A percentile compares a stretch with the other conserved stretches of the same genome.
Evolutionary conservation across 805 yeast genomes (phyloP).

Genomic region (Jamesozyma lodderae): DNA sequence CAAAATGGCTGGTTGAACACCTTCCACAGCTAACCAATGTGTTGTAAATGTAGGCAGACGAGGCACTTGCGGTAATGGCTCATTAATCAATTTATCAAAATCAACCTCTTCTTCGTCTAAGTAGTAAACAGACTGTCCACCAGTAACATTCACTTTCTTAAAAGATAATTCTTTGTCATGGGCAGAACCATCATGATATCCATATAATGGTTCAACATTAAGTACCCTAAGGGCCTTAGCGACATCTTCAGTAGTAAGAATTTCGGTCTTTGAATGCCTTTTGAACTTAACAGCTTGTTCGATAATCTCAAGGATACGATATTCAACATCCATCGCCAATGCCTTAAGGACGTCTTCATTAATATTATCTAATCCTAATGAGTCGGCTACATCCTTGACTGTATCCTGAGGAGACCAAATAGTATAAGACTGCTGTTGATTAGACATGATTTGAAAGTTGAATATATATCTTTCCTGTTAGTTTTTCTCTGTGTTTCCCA

Average conservation of each 20-base stretch:
- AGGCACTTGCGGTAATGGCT: constrained; percentile 92
- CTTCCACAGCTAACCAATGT: constrained; percentile 96
- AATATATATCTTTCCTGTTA: not conserved
- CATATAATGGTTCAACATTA: constrained; percentile 90
- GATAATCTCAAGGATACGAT: constrained; percentile 86
- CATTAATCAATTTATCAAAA: constrained; percentile 85
- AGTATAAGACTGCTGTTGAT: constrained; percentile 55
- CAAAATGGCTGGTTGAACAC: constrained; percentile 95
- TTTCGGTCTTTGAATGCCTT: constrained; percentile 84
- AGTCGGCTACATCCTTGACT: constrained; percentile 91
- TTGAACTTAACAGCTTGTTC: constrained; percentile 95
- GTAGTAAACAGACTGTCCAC: constrained; percentile 89
- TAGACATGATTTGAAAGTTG: constrained; percentile 10
- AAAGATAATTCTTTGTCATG: constrained; percentile 56
- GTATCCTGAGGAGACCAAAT: constrained; percentile 98
- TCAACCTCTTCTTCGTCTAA: constrained; percentile 89
- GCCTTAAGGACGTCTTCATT: constrained; percentile 92
- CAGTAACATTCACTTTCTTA: constrained; percentile 79
- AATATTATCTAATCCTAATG: constrained; percentile 65
- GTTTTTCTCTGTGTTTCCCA: too few relatives aligned
- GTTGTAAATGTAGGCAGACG: constrained; percentile 88
- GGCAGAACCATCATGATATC: constrained; percentile 49
- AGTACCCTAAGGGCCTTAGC: constrained; percentile 72
- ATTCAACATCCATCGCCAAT: constrained; percentile 98
- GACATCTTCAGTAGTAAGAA: constrained; percentile 73